Percentiles rank a stretch among this genome's conserved stretches.
Conservation (phyloP, 805 yeast species). For the Pichia sporocuriosa region DNA sequence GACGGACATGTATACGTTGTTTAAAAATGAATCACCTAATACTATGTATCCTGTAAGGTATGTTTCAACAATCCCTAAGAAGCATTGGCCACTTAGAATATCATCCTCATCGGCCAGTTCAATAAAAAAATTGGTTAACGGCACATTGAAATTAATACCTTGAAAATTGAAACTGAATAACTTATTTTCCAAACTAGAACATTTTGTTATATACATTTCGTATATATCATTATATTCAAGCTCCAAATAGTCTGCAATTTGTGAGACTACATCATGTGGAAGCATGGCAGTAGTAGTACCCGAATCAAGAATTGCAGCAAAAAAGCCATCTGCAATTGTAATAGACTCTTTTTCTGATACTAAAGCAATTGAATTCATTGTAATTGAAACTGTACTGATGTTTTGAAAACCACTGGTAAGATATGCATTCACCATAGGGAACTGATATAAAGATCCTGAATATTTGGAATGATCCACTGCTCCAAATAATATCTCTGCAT, state of each 20-base stretch:
- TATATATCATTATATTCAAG: constrained; percentile 35
- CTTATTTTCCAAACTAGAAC: constrained; percentile 27
- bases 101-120: constrained; percentile 12
- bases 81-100: constrained; percentile 35
- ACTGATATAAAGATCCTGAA: constrained; percentile 40
- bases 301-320: constrained; percentile 45
- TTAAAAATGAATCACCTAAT: constrained; percentile 50
- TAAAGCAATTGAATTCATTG: constrained; percentile 3
- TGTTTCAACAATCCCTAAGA: constrained; percentile 33
- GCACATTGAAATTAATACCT: constrained; percentile 48
- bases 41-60: constrained; percentile 30
- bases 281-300: constrained; percentile 48
- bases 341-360: neutral
- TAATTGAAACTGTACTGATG: constrained; percentile 31
- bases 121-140: constrained; percentile 30
- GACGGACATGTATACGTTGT: constrained; percentile 45
- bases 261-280: constrained; percentile 30
- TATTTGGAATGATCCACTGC: constrained; percentile 63
- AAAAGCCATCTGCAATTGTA: constrained; percentile 23
- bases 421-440: constrained; percentile 42
- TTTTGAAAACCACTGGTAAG: constrained; percentile 35
- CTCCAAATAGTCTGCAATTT: constrained; percentile 27
- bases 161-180: constrained; percentile 45
- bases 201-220: constrained; percentile 42
- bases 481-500: constrained; percentile 60